Conservation (phyloP, 2,329 filamentous ascomycete genomes). For the Colletotrichum destructivum region DNA sequence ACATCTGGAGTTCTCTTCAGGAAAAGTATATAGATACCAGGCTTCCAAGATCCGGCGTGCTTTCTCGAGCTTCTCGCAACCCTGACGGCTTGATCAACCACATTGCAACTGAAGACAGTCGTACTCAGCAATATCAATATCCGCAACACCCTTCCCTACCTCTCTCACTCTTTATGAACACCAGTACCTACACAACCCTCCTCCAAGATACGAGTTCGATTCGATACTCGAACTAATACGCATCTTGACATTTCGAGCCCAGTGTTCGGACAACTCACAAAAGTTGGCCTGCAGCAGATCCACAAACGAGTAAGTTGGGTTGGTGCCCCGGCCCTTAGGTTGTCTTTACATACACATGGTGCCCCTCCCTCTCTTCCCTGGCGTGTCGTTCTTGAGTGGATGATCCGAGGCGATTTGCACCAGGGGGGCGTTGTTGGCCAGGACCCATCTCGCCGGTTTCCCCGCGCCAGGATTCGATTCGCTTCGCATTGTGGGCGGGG, state of each 20-base stretch:
- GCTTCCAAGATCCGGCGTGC: conserved; percentile 51
- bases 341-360: too few relatives aligned
- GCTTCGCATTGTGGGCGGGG: conserved; percentile 5
- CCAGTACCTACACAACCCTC: not conserved
- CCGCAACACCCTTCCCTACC: not conserved
- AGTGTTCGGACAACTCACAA: not conserved
- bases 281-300: not conserved
- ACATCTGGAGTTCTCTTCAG: conserved; percentile 45
- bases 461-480: conserved; percentile 26
- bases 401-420: conserved; percentile 22
- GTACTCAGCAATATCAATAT: not conserved
- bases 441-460: conserved; percentile 32
- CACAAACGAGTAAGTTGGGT: conserved; percentile 3
- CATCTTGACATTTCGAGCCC: not conserved
- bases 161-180: not conserved
- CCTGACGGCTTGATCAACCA: conserved; percentile 19
- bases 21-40: conserved; percentile 56
- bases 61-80: conserved; percentile 40
- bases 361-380: not conserved
- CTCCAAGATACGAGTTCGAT: not conserved
- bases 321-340: not conserved
- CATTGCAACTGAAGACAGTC: conserved; percentile 7
- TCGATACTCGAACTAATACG: not conserved
- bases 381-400: conserved; percentile 6
- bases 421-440: conserved; percentile 28